Percentiles rank a stretch among this genome's conserved stretches.
phyloP scores from a whole-genome alignment of 306 rosid species.

The Fragaria nilgerrensis region DNA sequence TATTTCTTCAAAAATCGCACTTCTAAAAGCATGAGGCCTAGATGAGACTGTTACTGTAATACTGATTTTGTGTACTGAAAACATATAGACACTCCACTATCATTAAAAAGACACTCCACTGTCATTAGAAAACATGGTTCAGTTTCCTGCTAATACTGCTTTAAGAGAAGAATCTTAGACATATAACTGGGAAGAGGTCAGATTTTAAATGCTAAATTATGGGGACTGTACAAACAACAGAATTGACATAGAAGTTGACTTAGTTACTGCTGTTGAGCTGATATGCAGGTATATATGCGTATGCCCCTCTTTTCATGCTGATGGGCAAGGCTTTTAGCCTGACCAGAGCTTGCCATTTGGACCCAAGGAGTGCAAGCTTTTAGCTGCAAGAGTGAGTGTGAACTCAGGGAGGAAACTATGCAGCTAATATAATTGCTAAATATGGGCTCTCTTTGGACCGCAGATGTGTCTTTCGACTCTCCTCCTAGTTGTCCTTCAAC shows the following conservation, averaged over 20 bases:
- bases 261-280: neutral
- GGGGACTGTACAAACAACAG: neutral
- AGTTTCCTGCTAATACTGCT: neutral
- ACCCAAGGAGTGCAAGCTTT: neutral
- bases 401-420: neutral
- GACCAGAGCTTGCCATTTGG: neutral
- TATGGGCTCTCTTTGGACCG: neutral
- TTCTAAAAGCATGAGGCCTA: neutral
- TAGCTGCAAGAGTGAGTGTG: neutral
- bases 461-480: neutral
- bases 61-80: neutral
- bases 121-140: neutral
- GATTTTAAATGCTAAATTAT: neutral
- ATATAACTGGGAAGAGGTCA: neutral
- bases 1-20: neutral
- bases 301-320: neutral
- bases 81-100: neutral
- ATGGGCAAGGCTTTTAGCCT: neutral
- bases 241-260: neutral
- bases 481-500: neutral
- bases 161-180: neutral
- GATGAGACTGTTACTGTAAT: neutral
- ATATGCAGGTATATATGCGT: neutral
- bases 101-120: neutral
- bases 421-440: neutral